Evolutionary conservation across 306 rosid genomes (phyloP).

Genomic region (Cicer yamashitae): DNA sequence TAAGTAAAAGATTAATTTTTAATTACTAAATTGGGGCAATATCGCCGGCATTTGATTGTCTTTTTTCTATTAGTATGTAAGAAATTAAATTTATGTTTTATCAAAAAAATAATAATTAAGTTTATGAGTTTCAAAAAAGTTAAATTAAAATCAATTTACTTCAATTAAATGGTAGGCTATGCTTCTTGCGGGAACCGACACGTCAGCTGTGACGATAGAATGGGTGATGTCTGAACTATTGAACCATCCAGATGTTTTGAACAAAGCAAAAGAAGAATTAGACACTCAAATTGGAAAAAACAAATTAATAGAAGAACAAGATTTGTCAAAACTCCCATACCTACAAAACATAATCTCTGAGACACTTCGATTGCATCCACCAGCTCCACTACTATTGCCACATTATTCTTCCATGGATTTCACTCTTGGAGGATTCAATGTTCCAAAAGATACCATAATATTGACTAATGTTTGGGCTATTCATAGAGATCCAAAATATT

Average conservation of each 20-base stretch:
- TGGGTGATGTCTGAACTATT: not conserved
- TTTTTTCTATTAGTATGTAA: too few relatives aligned
- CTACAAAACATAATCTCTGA: constrained; percentile 30
- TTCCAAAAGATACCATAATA: constrained; percentile 34
- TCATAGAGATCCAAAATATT: not conserved
- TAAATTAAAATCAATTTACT: not conserved
- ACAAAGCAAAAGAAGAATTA: not conserved
- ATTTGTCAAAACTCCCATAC: constrained; percentile 30
- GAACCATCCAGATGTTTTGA: not conserved
- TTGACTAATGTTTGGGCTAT: constrained; percentile 25
- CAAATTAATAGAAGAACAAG: constrained; percentile 9
- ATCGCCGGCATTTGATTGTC: not conserved
- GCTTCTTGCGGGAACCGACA: not conserved
- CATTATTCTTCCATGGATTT: constrained; percentile 32
- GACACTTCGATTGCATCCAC: constrained; percentile 36
- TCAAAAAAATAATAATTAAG: not conserved
- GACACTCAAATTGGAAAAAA: not conserved
- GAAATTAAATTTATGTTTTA: not conserved
- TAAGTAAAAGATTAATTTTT: too few relatives aligned
- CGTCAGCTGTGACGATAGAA: not conserved
- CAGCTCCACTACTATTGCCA: constrained; percentile 24
- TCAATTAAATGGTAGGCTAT: not conserved
- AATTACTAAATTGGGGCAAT: too few relatives aligned
- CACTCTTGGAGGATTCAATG: constrained; percentile 6
- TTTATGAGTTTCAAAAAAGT: not conserved